Evolutionary conservation across 345 rosid species (phyloP), one percentile per base, ranked within the genome.

Genomic region (Psidium friedrichsthalianum): DNA sequence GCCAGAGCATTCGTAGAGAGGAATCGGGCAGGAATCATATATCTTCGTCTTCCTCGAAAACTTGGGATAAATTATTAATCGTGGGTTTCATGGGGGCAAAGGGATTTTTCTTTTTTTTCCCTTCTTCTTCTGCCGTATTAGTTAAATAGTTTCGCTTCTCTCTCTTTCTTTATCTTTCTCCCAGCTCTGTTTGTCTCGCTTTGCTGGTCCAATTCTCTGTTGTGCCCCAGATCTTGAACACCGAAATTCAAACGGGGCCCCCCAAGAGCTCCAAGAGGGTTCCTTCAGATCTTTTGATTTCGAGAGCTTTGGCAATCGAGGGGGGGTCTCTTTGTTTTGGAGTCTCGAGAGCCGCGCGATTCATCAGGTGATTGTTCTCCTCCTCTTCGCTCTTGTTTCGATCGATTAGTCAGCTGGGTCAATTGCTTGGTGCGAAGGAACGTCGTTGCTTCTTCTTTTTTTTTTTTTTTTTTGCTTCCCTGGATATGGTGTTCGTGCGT

Each of bases 211-310:
- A 82, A 80, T 69, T 83, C 51, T 5, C 51, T 52, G 82, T 21
- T 51, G 89, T 53, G 85, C 87, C 82, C 85, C 64, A 86, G 90
- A 89, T 89, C 90, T 87, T 89, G 88, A 86, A 8, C 83, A 74
- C 40, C 83, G 54, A 83, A 32, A 69, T 42, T 47, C 80, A 69
- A 18, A 24, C 13, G 24, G 47, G 22, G 24, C 54, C 29, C 61
- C 47, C 21, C 27, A 42, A 13, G 15, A 69, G 74, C 51, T 59
- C 74, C 58, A 49, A 82, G 29, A 85, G 78, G 76, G 74, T 15
- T 44, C 40, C 55, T 74, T 47, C 56, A 29, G 84, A 89, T 89
- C 84, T 82, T 51, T 36, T 44, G 54, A 44, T 11, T 42, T 82
- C 82, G 27, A 42, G 84, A 61, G 84, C 58, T 59, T 82, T 24